Base-by-base conservation (phyloP, 352 stramenopile genomes). In the Phytopythium montanum region DNA sequence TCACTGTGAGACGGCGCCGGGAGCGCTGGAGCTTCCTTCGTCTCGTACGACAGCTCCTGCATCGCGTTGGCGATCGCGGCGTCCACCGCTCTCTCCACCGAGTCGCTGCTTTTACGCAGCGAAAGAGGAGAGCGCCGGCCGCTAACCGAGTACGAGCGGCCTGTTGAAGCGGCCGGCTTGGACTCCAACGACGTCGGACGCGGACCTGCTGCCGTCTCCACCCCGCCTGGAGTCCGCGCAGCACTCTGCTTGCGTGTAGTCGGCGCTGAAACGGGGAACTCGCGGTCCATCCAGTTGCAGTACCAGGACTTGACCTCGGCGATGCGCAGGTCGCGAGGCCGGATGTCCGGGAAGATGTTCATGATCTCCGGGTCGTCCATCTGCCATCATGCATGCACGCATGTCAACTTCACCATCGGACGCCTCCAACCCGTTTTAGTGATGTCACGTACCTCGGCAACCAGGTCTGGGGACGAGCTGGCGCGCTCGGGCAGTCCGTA, bases 281-380 rank as follows among this genome's bases (percentile, higher is more conserved):
- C 45, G 23, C 61, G 59, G 7, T 87, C 49, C 80, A 92, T 90
- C 85, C 83, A 94, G 18, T 57, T 55, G 64, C 79, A 90, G n/a
- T 81, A 41, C 85, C 85, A 94, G 9, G 77, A 88, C n/a, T 79
- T 82, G 0, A 94, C 83, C 62, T 94, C 85, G 26, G 81, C 84
- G 55, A 94, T 79, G n/a, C 85, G 70, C 52, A 94, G 63, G 33
- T 89, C 76, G n/a, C 82, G 75, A 25, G 85, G 83, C 51, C 88
- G 88, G 25, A 94, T 70, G 62, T 94, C 85, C 1, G 81, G 81
- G 48, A 94, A 94, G 19, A 94, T 91, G 21, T 83, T 80, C 34
- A 73, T 62, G 61, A 88, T 86, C 39, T 79, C 64, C 25, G 75
- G 54, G 29, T 87, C 68, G 21, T 89, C 77, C 1, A 58, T 33